Percentiles rank a stretch among this genome's conserved stretches.
phyloP scores from a whole-genome alignment of 768 basidiomycete genomes.

The Mycena polygramma region DNA sequence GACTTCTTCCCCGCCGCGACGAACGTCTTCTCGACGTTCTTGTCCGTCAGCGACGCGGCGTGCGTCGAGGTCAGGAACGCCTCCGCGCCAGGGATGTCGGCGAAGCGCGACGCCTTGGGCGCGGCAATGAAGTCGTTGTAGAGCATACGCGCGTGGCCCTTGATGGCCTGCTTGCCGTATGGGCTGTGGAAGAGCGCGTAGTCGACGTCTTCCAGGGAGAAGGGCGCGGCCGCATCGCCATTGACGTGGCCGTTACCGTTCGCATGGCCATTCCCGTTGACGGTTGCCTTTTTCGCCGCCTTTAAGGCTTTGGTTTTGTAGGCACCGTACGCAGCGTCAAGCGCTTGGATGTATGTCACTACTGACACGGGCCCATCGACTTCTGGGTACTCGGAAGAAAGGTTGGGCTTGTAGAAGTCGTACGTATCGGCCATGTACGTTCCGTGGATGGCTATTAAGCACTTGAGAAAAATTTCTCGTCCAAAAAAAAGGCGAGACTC shows the following conservation, averaged over 20 bases:
- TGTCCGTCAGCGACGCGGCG: slow-evolving; percentile 88
- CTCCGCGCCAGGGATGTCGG: slow-evolving; percentile 79
- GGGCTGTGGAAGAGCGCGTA: slow-evolving; percentile 97
- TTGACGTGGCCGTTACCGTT: slow-evolving; percentile 55
- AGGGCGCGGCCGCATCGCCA: slow-evolving; percentile 53
- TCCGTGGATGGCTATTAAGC: slow-evolving; percentile 85
- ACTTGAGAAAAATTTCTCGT: not conserved
- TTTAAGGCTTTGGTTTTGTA: slow-evolving; percentile 87
- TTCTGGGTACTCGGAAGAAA: slow-evolving; percentile 94
- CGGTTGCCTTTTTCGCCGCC: slow-evolving; percentile 64
- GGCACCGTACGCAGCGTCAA: slow-evolving; percentile 89
- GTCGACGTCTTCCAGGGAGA: slow-evolving; percentile 89
- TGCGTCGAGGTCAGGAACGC: slow-evolving; percentile 74
- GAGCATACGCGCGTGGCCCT: slow-evolving; percentile 92
- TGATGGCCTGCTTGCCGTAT: slow-evolving; percentile 99
- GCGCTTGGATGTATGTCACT: slow-evolving; percentile 93
- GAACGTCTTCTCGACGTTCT: slow-evolving; percentile 95
- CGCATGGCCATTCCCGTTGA: slow-evolving; percentile 54
- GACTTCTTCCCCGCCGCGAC: slow-evolving; percentile 80
- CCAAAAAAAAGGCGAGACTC: slow-evolving; percentile 51
- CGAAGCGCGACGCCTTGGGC: slow-evolving; percentile 78
- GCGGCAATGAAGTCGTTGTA: slow-evolving; percentile 93
- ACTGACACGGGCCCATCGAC: slow-evolving; percentile 98
- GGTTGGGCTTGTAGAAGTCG: slow-evolving; percentile 99
- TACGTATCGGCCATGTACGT: slow-evolving; percentile 98